These are phyloP conservation scores for Setaria viridis DNA, from an alignment of 202 grass and related monocot genomes.

Conservation along the genomic window DNA sequence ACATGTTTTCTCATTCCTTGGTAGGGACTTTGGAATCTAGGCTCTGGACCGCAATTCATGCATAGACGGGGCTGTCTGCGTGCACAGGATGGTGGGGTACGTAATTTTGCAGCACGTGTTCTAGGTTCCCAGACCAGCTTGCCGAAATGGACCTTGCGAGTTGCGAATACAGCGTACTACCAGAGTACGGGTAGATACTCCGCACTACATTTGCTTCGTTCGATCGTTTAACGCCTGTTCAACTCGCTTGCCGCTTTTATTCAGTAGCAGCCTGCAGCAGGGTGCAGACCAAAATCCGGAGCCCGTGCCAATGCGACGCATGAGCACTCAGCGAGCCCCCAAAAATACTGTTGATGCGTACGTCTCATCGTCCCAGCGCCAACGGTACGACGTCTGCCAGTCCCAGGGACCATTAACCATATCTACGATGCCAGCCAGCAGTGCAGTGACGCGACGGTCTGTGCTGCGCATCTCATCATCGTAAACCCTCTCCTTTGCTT, in stretches of 20 bases:
- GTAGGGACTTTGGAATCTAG: slow-evolving; percentile 4
- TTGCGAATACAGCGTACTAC: background rate
- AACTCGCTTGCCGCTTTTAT: background rate
- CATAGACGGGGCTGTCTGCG: background rate
- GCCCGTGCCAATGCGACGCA: background rate
- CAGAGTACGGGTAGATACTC: background rate
- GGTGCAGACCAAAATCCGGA: background rate
- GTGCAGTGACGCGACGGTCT: slow-evolving; percentile 6
- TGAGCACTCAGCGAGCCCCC: background rate
- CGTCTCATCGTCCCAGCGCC: background rate
- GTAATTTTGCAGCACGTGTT: background rate
- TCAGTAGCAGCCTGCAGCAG: background rate
- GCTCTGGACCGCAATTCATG: background rate
- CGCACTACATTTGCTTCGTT: background rate
- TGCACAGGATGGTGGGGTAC: background rate
- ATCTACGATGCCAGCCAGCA: slow-evolving; percentile 13
- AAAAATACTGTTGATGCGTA: slow-evolving; percentile 8
- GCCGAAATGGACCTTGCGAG: background rate
- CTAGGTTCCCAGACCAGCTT: background rate
- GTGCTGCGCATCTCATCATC: background rate
- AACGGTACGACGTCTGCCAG: background rate
- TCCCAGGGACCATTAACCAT: slow-evolving; percentile 6
- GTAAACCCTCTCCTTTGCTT: slow-evolving; percentile 5
- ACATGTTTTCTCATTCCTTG: background rate
- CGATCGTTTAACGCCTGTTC: background rate